Conservation (phyloP, 1,139 yeast genomes). For the Hemisphaericaspora xylofermentans region DNA sequence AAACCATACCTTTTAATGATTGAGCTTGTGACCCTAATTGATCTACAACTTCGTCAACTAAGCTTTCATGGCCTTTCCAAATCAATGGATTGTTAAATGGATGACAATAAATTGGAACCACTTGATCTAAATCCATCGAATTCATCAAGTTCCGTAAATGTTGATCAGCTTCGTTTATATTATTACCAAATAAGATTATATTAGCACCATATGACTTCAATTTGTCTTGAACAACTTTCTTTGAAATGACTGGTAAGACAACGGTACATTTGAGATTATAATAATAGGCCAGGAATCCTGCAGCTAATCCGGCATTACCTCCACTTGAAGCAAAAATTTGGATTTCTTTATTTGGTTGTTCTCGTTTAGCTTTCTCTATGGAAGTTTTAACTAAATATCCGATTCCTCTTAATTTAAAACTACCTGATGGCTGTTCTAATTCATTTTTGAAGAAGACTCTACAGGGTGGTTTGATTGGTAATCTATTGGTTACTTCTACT, state of each 20-base stretch:
- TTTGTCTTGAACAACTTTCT: conserved; percentile 26
- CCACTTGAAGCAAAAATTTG: conserved; percentile 67
- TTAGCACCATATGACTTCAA: conserved; percentile 51
- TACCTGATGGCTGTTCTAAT: conserved; percentile 67
- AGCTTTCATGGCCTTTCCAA: conserved; percentile 68
- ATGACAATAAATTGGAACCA: conserved; percentile 59
- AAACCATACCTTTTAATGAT: conserved; percentile 54
- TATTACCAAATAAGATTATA: conserved; percentile 53
- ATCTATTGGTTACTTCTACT: conserved; percentile 31
- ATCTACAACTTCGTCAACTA: conserved; percentile 53
- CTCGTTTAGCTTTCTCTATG: conserved; percentile 17
- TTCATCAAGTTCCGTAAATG: conserved; percentile 43
- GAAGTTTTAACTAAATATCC: conserved; percentile 45
- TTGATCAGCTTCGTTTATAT: conserved; percentile 67
- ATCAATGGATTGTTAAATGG: conserved; percentile 64
- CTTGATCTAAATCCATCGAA: conserved; percentile 22
- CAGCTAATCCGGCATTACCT: conserved; percentile 80
- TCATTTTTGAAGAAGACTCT: conserved; percentile 61
- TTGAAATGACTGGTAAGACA: conserved; percentile 57
- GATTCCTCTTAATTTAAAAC: conserved; percentile 69
- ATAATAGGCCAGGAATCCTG: conserved; percentile 56
- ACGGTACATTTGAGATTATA: conserved; percentile 58
- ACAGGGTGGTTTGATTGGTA: conserved; percentile 39
- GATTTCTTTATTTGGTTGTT: conserved; percentile 25
- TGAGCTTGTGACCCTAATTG: conserved; percentile 35